These are phyloP conservation scores for Linum tenue DNA, from an alignment of 345 rosid species.

Conservation along the genomic window DNA sequence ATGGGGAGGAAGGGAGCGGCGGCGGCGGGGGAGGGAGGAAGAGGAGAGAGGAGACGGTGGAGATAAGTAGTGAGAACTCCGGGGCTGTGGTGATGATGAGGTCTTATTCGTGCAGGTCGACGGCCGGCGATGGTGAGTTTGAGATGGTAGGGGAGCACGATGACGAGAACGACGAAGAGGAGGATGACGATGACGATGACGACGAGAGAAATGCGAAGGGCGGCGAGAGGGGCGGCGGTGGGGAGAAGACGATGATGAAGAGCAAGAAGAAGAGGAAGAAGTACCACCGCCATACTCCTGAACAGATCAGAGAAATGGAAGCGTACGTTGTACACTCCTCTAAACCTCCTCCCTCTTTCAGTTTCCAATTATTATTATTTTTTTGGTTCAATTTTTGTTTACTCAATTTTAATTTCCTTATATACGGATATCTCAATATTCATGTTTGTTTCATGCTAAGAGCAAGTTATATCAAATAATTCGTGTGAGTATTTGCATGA, in stretches of 20 bases:
- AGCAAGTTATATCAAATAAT: too few species aligned
- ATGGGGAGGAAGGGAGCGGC: slow-evolving; percentile 63
- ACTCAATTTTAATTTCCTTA: too few species aligned
- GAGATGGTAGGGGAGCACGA: slow-evolving; percentile 52
- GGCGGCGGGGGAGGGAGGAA: slow-evolving; percentile 44
- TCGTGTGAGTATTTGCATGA: too few species aligned
- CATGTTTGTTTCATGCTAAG: too few species aligned
- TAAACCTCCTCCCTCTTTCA: too few species aligned
- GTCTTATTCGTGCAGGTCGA: slow-evolving; percentile 34
- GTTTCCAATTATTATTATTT: too few species aligned
- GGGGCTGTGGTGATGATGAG: slow-evolving; percentile 31
- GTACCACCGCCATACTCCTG: slow-evolving; percentile 93
- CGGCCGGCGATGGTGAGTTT: slow-evolving; percentile 73
- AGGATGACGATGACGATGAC: slow-evolving; percentile 31
- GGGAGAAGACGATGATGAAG: slow-evolving; percentile 15
- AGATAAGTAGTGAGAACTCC: slow-evolving; percentile 91
- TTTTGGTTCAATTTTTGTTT: too few species aligned
- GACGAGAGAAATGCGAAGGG: slow-evolving; percentile 26
- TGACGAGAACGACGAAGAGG: slow-evolving; percentile 30
- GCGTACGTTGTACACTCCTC: slow-evolving; percentile 37
- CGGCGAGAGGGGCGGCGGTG: slow-evolving; percentile 29
- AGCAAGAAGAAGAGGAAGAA: slow-evolving; percentile 84
- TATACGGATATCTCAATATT: too few species aligned
- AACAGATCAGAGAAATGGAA: slow-evolving; percentile 96
- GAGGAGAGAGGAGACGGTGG: slow-evolving; percentile 58